Evolutionary conservation across 1,139 yeast genomes (phyloP).

Genomic region (Starmera stellimalicola): DNA sequence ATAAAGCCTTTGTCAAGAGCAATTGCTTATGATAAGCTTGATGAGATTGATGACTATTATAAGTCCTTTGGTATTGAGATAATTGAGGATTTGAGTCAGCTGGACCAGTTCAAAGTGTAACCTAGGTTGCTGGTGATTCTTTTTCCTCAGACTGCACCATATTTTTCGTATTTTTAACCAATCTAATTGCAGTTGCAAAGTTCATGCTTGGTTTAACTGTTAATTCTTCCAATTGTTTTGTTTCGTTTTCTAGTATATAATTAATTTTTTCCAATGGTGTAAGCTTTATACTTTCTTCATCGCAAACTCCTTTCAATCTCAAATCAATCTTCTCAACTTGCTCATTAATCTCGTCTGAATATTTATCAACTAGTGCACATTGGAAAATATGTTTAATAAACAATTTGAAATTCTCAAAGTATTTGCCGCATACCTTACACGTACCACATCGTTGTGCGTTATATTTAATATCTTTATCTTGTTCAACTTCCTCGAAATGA

Average conservation of each 20-base stretch:
- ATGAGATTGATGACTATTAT: conserved; percentile 15
- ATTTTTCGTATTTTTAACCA: not conserved
- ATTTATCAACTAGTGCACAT: conserved; percentile 34
- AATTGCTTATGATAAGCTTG: conserved; percentile 28
- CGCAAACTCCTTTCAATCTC: not conserved
- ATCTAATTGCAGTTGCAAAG: not conserved
- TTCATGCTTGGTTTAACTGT: not conserved
- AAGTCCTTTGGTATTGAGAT: conserved; percentile 9
- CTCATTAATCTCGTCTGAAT: not conserved
- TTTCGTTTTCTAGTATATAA: not conserved
- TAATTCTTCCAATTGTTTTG: not conserved
- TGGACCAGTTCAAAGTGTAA: conserved; percentile 3
- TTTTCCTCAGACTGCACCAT: not conserved
- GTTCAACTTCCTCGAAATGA: conserved; percentile 48
- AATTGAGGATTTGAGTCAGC: conserved; percentile 6
- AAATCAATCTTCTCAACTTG: not conserved
- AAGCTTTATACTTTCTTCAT: not conserved
- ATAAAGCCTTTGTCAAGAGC: conserved; percentile 43
- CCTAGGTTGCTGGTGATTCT: not conserved
- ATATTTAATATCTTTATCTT: conserved; percentile 25
- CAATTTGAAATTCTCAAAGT: conserved; percentile 45
- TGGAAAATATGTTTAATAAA: conserved; percentile 60
- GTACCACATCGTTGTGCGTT: conserved; percentile 37
- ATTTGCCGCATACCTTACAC: conserved; percentile 53
- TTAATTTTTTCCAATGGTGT: not conserved